Evolutionary conservation across 2,329 filamentous ascomycete genomes (phyloP), one percentile per base, ranked within the genome.

Genomic region (Calcarisporium arbuscula): DNA sequence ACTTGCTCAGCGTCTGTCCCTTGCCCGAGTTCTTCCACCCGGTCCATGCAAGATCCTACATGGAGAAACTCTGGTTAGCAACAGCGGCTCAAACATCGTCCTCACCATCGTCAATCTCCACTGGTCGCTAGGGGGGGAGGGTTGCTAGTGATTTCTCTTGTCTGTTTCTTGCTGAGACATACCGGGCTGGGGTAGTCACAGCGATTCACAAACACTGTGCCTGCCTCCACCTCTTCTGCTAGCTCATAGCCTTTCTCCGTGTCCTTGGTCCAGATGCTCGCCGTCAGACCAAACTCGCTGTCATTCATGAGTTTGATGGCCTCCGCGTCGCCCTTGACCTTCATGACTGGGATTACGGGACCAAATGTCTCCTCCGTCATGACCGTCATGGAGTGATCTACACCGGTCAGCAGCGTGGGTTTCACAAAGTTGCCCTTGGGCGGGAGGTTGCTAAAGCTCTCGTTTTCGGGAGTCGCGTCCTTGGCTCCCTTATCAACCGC

Each of bases 11-110:
- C 8, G 89, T 95, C 49, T 89, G 82, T 16, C 90, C 90, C 60
- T 85, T 89, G 45, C 90, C 90, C 41, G 88, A 95, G 58, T 95
- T 88, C 69, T 96, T 96, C 88, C 88, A 95, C 9, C 90, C 90
- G 3, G 89, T 92, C 87, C 87, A 94, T n/a, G 88, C 87, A 47
- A 94, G 75, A 60, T 94, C 87, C 85, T 90, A 23, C 10, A 21
- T 28, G 21, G 26, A 34, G 35, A 26, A 26, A 20, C 12, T 21
- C 21, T 31, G 10, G 36, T 43, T 28, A 51, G 51, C 38, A 43
- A n/a, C n/a, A n/a, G n/a, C n/a, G n/a, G n/a, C n/a, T n/a, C n/a
- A n/a, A n/a, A n/a, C n/a, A n/a, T n/a, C n/a, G n/a, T n/a, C n/a
- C n/a, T n/a, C n/a, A n/a, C n/a, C n/a, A n/a, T n/a, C n/a, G n/a